A percentile compares a stretch with the other conserved stretches of the same genome.
Evolutionary conservation across 208 protist species (phyloP).

Genomic region (Leptomonas pyrrhocoris): DNA sequence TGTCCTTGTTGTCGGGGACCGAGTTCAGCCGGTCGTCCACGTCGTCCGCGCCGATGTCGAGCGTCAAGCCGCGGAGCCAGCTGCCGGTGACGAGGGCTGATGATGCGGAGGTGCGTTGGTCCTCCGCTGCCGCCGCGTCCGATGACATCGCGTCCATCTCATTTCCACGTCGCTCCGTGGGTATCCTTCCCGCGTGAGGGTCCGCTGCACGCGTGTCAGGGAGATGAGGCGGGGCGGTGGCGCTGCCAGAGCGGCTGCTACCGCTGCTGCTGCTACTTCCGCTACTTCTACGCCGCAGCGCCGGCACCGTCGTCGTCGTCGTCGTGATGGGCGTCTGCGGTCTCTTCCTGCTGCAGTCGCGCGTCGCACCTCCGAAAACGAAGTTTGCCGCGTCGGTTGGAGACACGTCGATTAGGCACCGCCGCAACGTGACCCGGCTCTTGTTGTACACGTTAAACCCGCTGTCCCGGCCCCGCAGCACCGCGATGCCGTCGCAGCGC

Average conservation of each 20-base stretch:
- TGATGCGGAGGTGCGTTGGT: neutral
- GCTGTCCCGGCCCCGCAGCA: slow-evolving; percentile 52
- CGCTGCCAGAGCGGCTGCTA: too few relatives aligned
- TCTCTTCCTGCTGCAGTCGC: neutral
- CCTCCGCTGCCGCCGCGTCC: neutral
- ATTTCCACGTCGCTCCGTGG: too few relatives aligned
- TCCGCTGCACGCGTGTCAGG: too few relatives aligned
- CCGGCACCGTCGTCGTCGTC: too few relatives aligned
- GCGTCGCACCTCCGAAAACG: slow-evolving; percentile 11
- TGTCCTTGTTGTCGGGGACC: too few relatives aligned
- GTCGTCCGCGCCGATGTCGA: neutral
- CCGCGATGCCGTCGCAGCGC: slow-evolving; percentile 47
- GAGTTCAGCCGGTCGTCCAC: neutral
- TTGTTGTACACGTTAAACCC: slow-evolving; percentile 68
- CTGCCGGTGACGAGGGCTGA: neutral
- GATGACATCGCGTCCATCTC: too few relatives aligned
- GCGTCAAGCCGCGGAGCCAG: neutral
- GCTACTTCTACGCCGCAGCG: too few relatives aligned
- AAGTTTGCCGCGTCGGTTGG: slow-evolving; percentile 19
- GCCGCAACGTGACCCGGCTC: slow-evolving; percentile 32
- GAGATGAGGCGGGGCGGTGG: too few relatives aligned
- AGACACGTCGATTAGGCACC: slow-evolving; percentile 57
- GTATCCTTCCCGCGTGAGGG: too few relatives aligned
- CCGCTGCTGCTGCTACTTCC: too few relatives aligned
- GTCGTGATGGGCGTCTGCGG: too few relatives aligned